Conservation (phyloP, 192 early-diverging fungal species). For the Chytriomyces sp. region DNA sequence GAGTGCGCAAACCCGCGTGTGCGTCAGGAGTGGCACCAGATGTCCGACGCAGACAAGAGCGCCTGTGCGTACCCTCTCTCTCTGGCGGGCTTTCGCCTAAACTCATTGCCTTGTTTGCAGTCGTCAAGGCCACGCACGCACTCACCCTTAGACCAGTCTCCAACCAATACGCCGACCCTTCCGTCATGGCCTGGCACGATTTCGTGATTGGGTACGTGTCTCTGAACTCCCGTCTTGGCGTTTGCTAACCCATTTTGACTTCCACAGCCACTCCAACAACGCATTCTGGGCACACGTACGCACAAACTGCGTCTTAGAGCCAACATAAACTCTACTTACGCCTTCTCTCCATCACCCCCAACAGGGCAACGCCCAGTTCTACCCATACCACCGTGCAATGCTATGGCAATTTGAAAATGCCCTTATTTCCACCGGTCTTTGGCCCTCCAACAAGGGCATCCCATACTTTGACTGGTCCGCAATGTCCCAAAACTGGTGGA, state of each 20-base stretch:
- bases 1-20: slow-evolving; percentile 1
- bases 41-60: background rate
- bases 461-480: slow-evolving; percentile 19
- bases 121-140: background rate
- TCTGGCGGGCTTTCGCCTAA: background rate
- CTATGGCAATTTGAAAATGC: slow-evolving; percentile 7
- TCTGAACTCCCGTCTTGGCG: background rate
- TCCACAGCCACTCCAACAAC: slow-evolving; percentile 18
- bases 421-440: background rate
- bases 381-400: slow-evolving; percentile 17
- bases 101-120: background rate
- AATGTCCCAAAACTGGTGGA: slow-evolving; percentile 17
- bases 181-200: slow-evolving; percentile 14
- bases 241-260: background rate
- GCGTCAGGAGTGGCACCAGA: slow-evolving; percentile 4
- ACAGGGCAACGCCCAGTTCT: background rate
- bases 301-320: background rate
- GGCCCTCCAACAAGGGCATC: slow-evolving; percentile 1
- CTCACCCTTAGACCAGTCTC: background rate
- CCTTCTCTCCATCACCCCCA: background rate
- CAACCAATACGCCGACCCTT: background rate
- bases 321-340: no score
- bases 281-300: slow-evolving; percentile 17
- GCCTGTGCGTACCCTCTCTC: background rate
- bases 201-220: background rate